phyloP scores from a whole-genome alignment of 2,329 filamentous ascomycete genomes.

The Rugonectria rugulosa region DNA sequence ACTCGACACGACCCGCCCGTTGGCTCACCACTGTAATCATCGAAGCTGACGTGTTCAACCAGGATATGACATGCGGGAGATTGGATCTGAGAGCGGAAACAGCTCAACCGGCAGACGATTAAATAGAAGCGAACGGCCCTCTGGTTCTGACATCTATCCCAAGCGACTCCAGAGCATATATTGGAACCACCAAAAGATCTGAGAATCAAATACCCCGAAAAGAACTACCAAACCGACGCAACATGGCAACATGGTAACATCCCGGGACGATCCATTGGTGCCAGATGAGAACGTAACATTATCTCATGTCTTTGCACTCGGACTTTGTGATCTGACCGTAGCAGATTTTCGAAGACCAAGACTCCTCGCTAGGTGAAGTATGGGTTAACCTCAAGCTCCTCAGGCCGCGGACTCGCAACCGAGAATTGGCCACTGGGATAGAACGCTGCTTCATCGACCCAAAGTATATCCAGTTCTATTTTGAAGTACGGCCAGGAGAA shows the following conservation, averaged over 20 bases:
- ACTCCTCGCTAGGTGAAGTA: constrained; percentile 1
- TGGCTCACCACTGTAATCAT: too few relatives aligned
- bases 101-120: too few relatives aligned
- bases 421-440: background rate
- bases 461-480: constrained; percentile 11
- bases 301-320: background rate
- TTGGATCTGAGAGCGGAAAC: too few relatives aligned
- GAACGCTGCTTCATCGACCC: background rate
- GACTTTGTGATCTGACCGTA: background rate
- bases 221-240: background rate
- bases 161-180: too few relatives aligned
- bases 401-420: background rate
- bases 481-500: constrained; percentile 9
- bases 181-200: too few relatives aligned
- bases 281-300: background rate
- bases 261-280: background rate
- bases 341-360: background rate
- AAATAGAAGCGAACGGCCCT: too few relatives aligned
- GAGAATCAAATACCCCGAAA: background rate
- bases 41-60: too few relatives aligned
- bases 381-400: background rate
- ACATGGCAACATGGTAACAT: background rate
- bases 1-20: too few relatives aligned
- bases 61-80: too few relatives aligned
- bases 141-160: too few relatives aligned